These are phyloP conservation scores for Cyclanthera cordifolia DNA, from an alignment of 306 rosid genomes.

Conservation along the genomic window DNA sequence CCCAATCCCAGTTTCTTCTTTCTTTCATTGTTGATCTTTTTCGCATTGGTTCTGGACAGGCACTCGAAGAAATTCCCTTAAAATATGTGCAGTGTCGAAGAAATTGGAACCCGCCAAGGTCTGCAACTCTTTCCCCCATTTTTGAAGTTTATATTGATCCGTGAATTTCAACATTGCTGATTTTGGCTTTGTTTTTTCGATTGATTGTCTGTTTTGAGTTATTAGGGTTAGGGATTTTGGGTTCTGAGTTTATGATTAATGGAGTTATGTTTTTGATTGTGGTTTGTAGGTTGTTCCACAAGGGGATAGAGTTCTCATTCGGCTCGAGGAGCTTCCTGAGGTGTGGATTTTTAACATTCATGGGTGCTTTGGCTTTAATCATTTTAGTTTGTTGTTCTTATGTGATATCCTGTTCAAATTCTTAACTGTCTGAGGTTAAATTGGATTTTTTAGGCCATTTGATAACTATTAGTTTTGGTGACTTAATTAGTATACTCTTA, in stretches of 20 bases:
- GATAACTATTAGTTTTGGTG: too few species aligned
- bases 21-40: not conserved
- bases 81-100: conserved; percentile 42
- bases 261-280: not conserved
- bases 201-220: not conserved
- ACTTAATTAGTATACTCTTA: too few species aligned
- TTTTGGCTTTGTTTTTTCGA: not conserved
- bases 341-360: conserved; percentile 20
- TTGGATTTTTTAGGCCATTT: too few species aligned
- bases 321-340: conserved; percentile 54
- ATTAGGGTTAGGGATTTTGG: not conserved
- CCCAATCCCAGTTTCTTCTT: not conserved
- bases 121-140: not conserved
- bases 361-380: not conserved
- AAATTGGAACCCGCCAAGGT: conserved; percentile 72
- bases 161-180: not conserved
- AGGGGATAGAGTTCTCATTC: conserved; percentile 89
- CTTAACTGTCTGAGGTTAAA: not conserved
- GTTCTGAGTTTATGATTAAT: not conserved
- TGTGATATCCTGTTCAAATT: not conserved
- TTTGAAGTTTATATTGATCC: not conserved
- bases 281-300: conserved; percentile 69
- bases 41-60: conserved; percentile 28
- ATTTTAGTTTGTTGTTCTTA: not conserved
- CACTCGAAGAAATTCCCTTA: conserved; percentile 37